Evolutionary conservation across 2,329 filamentous ascomycete species (phyloP).

Genomic region (Pestalotiopsis sp.): DNA sequence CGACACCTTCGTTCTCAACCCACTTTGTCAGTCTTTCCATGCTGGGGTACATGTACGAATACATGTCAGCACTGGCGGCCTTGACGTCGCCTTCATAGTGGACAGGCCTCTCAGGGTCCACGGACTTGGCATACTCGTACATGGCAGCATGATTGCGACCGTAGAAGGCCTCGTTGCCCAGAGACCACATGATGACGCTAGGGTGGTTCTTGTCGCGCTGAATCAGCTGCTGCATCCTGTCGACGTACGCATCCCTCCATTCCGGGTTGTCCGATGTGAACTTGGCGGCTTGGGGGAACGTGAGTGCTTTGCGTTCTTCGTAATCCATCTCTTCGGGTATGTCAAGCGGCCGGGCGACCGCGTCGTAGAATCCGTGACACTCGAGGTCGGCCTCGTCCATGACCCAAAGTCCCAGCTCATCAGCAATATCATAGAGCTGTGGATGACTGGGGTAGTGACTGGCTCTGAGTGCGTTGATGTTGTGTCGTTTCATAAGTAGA

Average conservation of each 20-base stretch:
- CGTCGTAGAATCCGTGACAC: slow-evolving; percentile 57
- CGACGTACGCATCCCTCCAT: slow-evolving; percentile 68
- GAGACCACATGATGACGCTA: slow-evolving; percentile 72
- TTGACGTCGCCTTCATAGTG: slow-evolving; percentile 69
- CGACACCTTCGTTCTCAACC: slow-evolving; percentile 43
- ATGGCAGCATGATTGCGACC: slow-evolving; percentile 70
- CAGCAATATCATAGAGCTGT: slow-evolving; percentile 59
- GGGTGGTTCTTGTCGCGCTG: slow-evolving; percentile 72
- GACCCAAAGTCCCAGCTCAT: slow-evolving; percentile 68
- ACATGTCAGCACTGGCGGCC: slow-evolving; percentile 66
- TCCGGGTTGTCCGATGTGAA: slow-evolving; percentile 63
- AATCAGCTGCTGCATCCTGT: slow-evolving; percentile 66
- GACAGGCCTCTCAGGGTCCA: slow-evolving; percentile 61
- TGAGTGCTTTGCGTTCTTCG: slow-evolving; percentile 61
- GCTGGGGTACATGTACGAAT: slow-evolving; percentile 67
- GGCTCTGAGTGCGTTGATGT: slow-evolving; percentile 71
- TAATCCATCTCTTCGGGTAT: slow-evolving; percentile 61
- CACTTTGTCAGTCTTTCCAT: slow-evolving; percentile 54
- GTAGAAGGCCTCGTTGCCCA: slow-evolving; percentile 76
- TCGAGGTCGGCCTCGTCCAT: slow-evolving; percentile 55
- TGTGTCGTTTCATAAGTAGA: slow-evolving; percentile 69
- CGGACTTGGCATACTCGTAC: slow-evolving; percentile 61
- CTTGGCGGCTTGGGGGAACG: slow-evolving; percentile 54
- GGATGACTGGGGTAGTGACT: slow-evolving; percentile 71
- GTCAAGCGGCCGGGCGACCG: slow-evolving; percentile 50